phyloP scores from a whole-genome alignment of 2,329 filamentous ascomycete genomes.

The Colletotrichum sp. region DNA sequence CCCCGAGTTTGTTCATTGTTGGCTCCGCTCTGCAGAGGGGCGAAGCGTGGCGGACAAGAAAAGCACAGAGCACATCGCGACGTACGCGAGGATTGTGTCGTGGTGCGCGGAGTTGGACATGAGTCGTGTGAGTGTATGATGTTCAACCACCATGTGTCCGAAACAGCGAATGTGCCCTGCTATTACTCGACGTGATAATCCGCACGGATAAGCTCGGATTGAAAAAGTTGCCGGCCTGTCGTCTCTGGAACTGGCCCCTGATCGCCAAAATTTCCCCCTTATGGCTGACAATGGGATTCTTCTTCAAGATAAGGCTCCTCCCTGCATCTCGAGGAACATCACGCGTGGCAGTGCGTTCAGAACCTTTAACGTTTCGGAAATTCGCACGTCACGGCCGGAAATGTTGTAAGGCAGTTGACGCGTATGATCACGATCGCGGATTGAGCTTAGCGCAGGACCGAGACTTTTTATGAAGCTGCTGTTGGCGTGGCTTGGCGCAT shows the following conservation, averaged over 20 bases:
- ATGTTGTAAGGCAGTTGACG: not conserved
- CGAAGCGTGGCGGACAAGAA: not conserved
- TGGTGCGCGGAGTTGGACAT: not conserved
- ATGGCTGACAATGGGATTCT: not conserved
- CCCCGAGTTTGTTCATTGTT: not conserved
- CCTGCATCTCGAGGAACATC: not conserved
- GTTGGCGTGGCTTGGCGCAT: not conserved
- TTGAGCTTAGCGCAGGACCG: not conserved
- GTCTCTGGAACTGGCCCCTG: not conserved
- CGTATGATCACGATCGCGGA: not conserved
- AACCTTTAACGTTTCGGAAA: not conserved
- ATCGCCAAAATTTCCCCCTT: not conserved
- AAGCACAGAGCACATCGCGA: conserved; percentile 6
- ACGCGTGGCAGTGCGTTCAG: not conserved
- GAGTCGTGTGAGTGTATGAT: conserved; percentile 7
- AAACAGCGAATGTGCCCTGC: not conserved
- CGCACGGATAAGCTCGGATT: not conserved
- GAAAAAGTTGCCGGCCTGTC: not conserved
- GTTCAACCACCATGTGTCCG: not conserved
- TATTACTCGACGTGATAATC: not conserved
- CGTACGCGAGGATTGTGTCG: not conserved
- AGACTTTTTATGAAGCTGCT: not conserved
- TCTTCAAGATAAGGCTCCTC: not conserved
- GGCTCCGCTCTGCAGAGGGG: conserved; percentile 11
- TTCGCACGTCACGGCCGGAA: not conserved